These are phyloP conservation scores for Cyberlindnera amylophila DNA, from an alignment of 805 yeast genomes.

Conservation along the genomic window DNA sequence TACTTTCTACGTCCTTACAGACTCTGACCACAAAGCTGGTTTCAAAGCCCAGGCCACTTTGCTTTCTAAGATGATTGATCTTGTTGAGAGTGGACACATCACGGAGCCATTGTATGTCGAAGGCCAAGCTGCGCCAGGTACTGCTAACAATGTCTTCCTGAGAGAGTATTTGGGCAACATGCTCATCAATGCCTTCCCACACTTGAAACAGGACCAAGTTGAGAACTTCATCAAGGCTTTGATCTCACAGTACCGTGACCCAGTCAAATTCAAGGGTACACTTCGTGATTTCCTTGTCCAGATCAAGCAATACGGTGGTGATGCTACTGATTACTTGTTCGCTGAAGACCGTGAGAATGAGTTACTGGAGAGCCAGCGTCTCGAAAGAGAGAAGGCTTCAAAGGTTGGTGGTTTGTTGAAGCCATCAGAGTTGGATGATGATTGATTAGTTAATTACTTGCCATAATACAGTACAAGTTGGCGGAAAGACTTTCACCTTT, in stretches of 20 bases:
- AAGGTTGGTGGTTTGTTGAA: constrained; percentile 90
- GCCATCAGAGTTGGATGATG: constrained; percentile 92
- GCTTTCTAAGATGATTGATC: constrained; percentile 75
- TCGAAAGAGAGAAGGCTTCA: constrained; percentile 76
- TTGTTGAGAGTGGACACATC: constrained; percentile 75
- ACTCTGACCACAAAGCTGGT: constrained; percentile 96
- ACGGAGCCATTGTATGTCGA: constrained; percentile 72
- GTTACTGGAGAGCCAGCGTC: constrained; percentile 58
- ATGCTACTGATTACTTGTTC: constrained; percentile 87
- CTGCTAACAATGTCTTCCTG: constrained; percentile 73
- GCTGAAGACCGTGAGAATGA: constrained; percentile 90
- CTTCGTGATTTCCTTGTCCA: constrained; percentile 95
- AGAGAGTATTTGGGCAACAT: constrained; percentile 78
- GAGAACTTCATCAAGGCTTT: constrained; percentile 76
- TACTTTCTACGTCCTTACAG: constrained; percentile 89
- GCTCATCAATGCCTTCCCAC: constrained; percentile 88
- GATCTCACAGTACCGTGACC: constrained; percentile 68
- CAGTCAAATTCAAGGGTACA: constrained; percentile 71
- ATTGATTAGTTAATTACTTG: constrained; percentile 19
- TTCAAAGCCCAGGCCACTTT: constrained; percentile 84
- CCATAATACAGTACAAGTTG: background rate
- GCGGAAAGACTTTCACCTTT: background rate
- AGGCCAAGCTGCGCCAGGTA: constrained; percentile 83
- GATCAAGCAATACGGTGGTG: constrained; percentile 94
- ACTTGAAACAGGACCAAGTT: constrained; percentile 79